Conservation (phyloP, 1,284 basidiomycete genomes). For the Boletus hoseneyae region DNA sequence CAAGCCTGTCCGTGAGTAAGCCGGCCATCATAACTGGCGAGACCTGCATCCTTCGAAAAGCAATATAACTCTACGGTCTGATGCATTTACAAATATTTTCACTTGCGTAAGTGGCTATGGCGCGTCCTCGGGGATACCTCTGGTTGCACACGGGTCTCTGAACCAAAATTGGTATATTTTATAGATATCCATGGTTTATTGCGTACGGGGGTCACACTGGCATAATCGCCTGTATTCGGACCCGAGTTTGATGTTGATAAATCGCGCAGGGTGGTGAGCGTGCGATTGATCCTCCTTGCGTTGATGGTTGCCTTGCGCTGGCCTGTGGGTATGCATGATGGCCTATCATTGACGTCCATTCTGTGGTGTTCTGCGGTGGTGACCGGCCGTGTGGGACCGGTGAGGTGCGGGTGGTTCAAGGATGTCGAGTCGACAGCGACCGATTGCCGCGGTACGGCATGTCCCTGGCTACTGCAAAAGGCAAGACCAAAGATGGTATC, state of each 20-base stretch:
- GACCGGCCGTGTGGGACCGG: background rate
- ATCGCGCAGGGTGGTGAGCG: background rate
- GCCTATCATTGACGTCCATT: background rate
- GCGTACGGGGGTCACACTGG: too few relatives aligned
- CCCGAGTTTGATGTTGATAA: background rate
- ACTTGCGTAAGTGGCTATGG: constrained; percentile 7
- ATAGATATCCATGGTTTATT: background rate
- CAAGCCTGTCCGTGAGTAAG: constrained; percentile 9
- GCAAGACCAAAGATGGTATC: constrained; percentile 27
- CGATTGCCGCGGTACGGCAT: constrained; percentile 33
- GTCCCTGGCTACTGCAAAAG: constrained; percentile 22
- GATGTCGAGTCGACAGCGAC: constrained; percentile 16
- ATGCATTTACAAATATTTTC: constrained; percentile 4
- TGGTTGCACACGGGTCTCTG: background rate
- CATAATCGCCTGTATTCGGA: background rate
- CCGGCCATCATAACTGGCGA: background rate
- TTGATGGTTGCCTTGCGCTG: background rate
- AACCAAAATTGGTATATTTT: constrained; percentile 8
- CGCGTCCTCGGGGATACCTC: constrained; percentile 19
- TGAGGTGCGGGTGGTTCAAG: background rate
- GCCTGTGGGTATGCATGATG: constrained; percentile 6
- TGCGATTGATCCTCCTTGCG: background rate
- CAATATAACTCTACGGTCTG: background rate
- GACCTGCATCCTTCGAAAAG: background rate
- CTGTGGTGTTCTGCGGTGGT: background rate